Conservation (phyloP, 31 red algal genomes). For the Endocladia muricata region DNA sequence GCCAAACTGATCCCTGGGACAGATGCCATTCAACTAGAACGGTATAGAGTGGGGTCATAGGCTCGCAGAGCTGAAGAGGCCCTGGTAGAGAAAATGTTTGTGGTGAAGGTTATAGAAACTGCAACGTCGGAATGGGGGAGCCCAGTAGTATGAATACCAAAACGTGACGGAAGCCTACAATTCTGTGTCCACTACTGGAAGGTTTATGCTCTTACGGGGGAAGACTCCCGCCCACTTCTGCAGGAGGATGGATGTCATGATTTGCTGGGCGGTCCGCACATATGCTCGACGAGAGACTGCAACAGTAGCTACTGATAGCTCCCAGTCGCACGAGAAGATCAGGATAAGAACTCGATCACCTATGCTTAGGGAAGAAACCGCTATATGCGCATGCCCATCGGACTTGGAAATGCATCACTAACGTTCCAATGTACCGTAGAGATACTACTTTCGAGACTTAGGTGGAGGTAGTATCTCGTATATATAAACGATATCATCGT, state of each 20-base stretch:
- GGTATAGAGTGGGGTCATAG: background rate
- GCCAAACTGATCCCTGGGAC: background rate
- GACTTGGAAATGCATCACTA: constrained; percentile 3
- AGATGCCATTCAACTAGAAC: background rate
- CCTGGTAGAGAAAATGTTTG: constrained; percentile 22
- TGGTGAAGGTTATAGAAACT: constrained; percentile 17
- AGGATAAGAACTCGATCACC: constrained; percentile 25
- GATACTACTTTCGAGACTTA: constrained; percentile 12
- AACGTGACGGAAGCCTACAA: constrained; percentile 23
- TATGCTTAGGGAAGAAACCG: constrained; percentile 7
- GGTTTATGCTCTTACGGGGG: constrained; percentile 21
- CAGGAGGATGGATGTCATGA: constrained; percentile 53
- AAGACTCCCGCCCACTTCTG: constrained; percentile 36
- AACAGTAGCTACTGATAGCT: constrained; percentile 42
- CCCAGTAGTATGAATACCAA: constrained; percentile 25
- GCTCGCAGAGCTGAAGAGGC: background rate
- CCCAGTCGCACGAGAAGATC: constrained; percentile 6
- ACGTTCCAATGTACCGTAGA: constrained; percentile 45
- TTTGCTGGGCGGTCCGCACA: constrained; percentile 9
- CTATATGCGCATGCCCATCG: constrained; percentile 2
- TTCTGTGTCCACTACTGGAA: constrained; percentile 60
- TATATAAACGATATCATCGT: constrained; percentile 58
- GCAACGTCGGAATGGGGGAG: constrained; percentile 31
- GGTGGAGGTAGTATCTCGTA: constrained; percentile 25
- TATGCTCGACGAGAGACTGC: constrained; percentile 31